Conservation (phyloP, 148 eudicot genomes). For the Fagopyrum esculentum region DNA sequence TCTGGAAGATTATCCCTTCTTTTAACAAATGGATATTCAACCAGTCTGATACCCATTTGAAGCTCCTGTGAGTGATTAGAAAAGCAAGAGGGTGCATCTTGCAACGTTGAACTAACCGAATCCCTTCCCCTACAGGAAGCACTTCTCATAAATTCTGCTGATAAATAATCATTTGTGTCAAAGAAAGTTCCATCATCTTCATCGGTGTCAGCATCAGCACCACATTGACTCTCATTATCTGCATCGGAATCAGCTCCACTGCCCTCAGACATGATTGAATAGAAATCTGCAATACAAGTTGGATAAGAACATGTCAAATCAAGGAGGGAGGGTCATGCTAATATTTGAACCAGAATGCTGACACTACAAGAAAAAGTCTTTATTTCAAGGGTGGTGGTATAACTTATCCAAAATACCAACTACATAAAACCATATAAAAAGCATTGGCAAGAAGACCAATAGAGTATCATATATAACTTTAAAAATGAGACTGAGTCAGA, state of each 20-base stretch:
- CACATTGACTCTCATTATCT: conserved; percentile 75
- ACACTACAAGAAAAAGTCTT: background rate
- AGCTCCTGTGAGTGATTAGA: conserved; percentile 13
- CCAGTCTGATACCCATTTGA: conserved; percentile 12
- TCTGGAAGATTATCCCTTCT: conserved; percentile 82
- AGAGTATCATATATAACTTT: background rate
- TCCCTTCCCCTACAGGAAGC: conserved; percentile 8
- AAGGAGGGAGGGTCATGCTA: background rate
- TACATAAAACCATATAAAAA: background rate
- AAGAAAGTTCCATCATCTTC: conserved; percentile 63
- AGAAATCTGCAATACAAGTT: background rate
- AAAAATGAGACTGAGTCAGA: background rate
- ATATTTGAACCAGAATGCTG: background rate
- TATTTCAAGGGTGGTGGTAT: background rate
- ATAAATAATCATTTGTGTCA: conserved; percentile 62
- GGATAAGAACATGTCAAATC: background rate
- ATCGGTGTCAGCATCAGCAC: conserved; percentile 62
- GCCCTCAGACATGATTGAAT: conserved; percentile 15
- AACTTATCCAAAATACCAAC: background rate
- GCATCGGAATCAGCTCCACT: conserved; percentile 87
- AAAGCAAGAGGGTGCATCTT: conserved; percentile 6
- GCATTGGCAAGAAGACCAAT: background rate
- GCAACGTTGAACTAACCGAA: background rate
- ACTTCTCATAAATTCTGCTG: conserved; percentile 6
- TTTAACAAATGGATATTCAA: conserved; percentile 30